Conservation (phyloP, 192 early-diverging fungal species). For the Radiomyces spectabilis region DNA sequence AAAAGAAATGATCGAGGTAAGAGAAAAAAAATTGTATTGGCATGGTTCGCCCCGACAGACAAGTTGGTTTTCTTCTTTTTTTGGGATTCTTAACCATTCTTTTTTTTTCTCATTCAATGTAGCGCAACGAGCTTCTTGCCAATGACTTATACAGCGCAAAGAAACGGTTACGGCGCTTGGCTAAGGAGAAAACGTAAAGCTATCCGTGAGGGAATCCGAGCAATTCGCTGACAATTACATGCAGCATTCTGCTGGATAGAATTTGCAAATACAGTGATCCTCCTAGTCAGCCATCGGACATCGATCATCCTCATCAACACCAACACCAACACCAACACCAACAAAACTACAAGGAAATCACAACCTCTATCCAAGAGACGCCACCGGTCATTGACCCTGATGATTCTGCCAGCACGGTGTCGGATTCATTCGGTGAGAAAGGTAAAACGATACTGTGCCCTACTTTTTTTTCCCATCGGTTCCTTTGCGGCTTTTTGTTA, state of each 20-base stretch:
- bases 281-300: too few relatives aligned
- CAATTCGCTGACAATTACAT: background rate
- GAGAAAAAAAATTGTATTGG: background rate
- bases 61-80: background rate
- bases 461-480: too few relatives aligned
- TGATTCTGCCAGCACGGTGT: background rate
- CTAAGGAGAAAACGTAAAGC: slow-evolving; percentile 7
- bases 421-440: background rate
- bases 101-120: background rate
- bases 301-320: background rate
- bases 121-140: background rate
- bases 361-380: background rate
- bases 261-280: background rate
- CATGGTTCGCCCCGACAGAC: too few relatives aligned
- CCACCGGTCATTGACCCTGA: background rate
- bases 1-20: slow-evolving; percentile 31
- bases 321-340: background rate
- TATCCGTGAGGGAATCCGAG: too few relatives aligned
- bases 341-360: background rate
- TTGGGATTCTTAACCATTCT: background rate
- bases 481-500: too few relatives aligned
- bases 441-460: background rate
- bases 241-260: slow-evolving; percentile 8
- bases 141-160: slow-evolving; percentile 4
- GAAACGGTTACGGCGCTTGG: background rate